Evolutionary conservation across 495 filamentous ascomycete species (phyloP).

Genomic region (Talaromyces borbonicus): DNA sequence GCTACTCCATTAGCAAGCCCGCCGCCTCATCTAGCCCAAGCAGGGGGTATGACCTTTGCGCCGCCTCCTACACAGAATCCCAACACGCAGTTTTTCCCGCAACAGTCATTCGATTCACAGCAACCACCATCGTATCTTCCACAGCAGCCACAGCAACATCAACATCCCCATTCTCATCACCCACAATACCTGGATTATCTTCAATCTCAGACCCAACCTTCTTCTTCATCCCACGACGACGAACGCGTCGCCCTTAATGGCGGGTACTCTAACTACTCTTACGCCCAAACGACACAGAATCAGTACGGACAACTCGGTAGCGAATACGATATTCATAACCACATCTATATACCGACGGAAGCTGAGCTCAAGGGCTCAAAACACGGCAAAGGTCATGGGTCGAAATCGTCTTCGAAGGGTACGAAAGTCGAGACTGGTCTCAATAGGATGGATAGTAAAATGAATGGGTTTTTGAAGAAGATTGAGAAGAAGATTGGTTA

Average conservation of each 20-base stretch:
- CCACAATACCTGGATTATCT: slow-evolving; percentile 21
- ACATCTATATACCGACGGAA: slow-evolving; percentile 69
- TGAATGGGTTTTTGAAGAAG: slow-evolving; percentile 76
- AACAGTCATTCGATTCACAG: slow-evolving; percentile 7
- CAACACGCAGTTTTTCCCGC: slow-evolving; percentile 31
- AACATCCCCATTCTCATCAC: slow-evolving; percentile 13
- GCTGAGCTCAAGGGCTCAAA: slow-evolving; percentile 39
- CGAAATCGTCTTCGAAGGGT: slow-evolving; percentile 33
- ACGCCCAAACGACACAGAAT: slow-evolving; percentile 30
- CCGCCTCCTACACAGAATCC: slow-evolving; percentile 40
- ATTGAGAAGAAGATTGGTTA: slow-evolving; percentile 73
- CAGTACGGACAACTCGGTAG: slow-evolving; percentile 20
- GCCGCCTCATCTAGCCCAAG: slow-evolving; percentile 10
- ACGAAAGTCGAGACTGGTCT: slow-evolving; percentile 60
- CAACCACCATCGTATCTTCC: neutral
- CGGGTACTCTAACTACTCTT: slow-evolving; percentile 51
- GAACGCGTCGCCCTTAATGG: slow-evolving; percentile 17
- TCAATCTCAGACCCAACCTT: slow-evolving; percentile 1
- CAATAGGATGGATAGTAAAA: slow-evolving; percentile 62
- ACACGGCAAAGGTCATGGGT: slow-evolving; percentile 38
- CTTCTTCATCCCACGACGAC: neutral
- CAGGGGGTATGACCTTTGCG: slow-evolving; percentile 29
- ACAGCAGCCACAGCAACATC: slow-evolving; percentile 6
- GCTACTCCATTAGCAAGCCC: slow-evolving; percentile 17
- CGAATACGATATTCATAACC: slow-evolving; percentile 63